Base-by-base conservation (phyloP, 1,139 yeast genomes). In the Chernovozyma aurita region DNA sequence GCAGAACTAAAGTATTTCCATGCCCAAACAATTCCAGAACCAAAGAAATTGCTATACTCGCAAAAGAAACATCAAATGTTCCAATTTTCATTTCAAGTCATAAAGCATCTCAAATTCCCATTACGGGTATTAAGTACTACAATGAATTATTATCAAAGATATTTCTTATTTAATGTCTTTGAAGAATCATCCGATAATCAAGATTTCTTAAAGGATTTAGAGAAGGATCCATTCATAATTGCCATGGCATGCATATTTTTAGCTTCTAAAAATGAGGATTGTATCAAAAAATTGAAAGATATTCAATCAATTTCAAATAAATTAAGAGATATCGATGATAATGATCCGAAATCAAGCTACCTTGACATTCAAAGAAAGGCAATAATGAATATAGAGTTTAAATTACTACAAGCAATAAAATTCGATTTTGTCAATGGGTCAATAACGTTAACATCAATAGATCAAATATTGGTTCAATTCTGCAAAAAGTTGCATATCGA, bases 221-320 rank as follows among this genome's bases (percentile, higher is more conserved):
- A 63, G 29, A 55, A 53, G 31, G 72, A 66, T 43, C 72, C 73
- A 5, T 63, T 50, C 48, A 81, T 81, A 30, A 75, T 84, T 17
- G 88, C 86, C 0, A 60, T 84, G 4, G 76, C 95, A 4, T 76
- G 94, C 41, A 53, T 92, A n/a, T 76, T 87, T 42, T 70, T 88
- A 25, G 86, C 97, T 3, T 70, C 84, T 31, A 90, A 92, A 56
- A 79, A 81, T 47, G 95, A 87, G 52, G 97, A 90, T 53, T 88
- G 95, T 30, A 81, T 90, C 28, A 90, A 90, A 57, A 84, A 85
- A 49, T 61, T 84, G 14, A 68, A 78, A 41, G 92, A 85, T 36
- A 65, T 76, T 11, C 73, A 83, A 32, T 37, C 49, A 2, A 64
- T 63, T 11, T 66, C 68, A n/a, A 68, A 68, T 45, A 65, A 63